A percentile compares a stretch with the other conserved stretches of the same genome.
Conservation (phyloP, 164 flowering plant genomes). For the Akebia trifoliata region DNA sequence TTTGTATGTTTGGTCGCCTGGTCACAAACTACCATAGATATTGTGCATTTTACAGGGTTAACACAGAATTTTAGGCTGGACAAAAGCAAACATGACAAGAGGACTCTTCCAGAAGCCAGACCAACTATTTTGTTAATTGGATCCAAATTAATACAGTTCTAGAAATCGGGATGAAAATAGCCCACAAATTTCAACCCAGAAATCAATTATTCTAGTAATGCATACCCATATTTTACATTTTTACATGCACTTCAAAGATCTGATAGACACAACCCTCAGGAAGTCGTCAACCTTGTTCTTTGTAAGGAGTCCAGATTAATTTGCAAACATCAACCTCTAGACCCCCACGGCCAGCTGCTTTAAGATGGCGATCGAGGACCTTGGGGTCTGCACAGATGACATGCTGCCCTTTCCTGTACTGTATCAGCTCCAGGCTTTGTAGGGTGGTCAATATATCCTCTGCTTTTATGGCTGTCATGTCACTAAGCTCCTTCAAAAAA, state of each 20-base stretch:
- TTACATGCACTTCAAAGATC: too few species aligned
- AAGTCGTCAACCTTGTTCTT: constrained; percentile 63
- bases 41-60: too few species aligned
- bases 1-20: too few species aligned
- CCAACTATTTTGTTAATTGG: not conserved
- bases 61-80: not conserved
- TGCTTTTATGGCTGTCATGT: constrained; percentile 93
- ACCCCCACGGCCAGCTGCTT: constrained; percentile 97
- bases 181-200: too few species aligned
- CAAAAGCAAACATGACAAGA: not conserved
- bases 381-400: constrained; percentile 96
- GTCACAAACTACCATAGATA: too few species aligned
- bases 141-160: not conserved
- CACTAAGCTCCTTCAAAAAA: constrained; percentile 81
- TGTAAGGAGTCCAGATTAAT: constrained; percentile 96
- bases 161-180: not conserved
- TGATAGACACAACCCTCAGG: not conserved
- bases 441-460: constrained; percentile 85
- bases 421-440: constrained; percentile 86
- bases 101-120: not conserved
- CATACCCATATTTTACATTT: not conserved
- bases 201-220: not conserved
- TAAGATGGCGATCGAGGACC: constrained; percentile 90
- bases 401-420: constrained; percentile 96
- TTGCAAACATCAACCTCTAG: constrained; percentile 94